Percentiles rank a stretch among this genome's conserved stretches.
These are phyloP conservation scores for Cercospora zeae-maydis DNA, from an alignment of 2,329 filamentous ascomycete genomes.

Conservation along the genomic window DNA sequence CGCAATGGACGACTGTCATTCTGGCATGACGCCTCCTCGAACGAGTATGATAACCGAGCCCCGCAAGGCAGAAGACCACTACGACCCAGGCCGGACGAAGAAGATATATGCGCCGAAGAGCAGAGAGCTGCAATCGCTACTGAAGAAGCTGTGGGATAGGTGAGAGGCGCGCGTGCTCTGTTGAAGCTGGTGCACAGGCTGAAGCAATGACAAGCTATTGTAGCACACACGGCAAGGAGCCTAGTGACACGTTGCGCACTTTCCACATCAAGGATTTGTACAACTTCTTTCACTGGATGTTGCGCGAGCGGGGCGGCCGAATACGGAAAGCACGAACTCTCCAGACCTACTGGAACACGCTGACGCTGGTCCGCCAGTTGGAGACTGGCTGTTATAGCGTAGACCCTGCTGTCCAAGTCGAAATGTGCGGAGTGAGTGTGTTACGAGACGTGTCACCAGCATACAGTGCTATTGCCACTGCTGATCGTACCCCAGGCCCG, in stretches of 20 bases:
- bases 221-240: neutral
- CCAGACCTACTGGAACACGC: constrained; percentile 5
- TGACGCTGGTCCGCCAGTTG: neutral
- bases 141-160: constrained; percentile 8
- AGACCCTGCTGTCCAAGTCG: neutral
- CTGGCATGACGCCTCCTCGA: too few relatives aligned
- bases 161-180: neutral
- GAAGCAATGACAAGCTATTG: neutral
- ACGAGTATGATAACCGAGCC: neutral
- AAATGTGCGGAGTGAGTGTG: neutral
- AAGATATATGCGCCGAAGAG: constrained; percentile 9
- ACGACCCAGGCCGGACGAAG: constrained; percentile 4
- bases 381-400: neutral
- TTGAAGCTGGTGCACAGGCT: neutral
- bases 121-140: neutral
- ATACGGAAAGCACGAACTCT: constrained; percentile 1
- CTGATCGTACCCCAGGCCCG: neutral
- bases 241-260: neutral
- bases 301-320: neutral
- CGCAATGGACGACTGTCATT: too few relatives aligned
- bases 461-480: too few relatives aligned
- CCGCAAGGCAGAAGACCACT: neutral
- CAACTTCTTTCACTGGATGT: constrained; percentile 6
- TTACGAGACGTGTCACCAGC: too few relatives aligned
- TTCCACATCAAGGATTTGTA: neutral